Conservation (phyloP, 2,329 filamentous ascomycete genomes). For the Curvularia lunata region DNA sequence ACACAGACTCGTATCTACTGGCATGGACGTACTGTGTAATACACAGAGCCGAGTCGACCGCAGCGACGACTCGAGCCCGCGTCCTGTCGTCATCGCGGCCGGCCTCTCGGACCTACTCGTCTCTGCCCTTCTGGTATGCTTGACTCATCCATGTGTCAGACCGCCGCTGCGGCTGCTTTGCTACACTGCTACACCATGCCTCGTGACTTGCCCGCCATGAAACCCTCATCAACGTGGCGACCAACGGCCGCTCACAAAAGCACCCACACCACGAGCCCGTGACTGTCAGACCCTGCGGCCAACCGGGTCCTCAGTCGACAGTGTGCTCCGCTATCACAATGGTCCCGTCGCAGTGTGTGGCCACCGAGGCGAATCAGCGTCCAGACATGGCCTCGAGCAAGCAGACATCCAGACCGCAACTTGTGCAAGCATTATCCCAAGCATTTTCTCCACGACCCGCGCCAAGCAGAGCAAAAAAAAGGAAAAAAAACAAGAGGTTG, state of each 20-base stretch:
- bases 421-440: constrained; percentile 34
- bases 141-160: constrained; percentile 22
- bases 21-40: no score
- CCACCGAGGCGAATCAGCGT: constrained; percentile 40
- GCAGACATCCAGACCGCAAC: constrained; percentile 32
- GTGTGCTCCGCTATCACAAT: constrained; percentile 35
- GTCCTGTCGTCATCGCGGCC: constrained; percentile 20
- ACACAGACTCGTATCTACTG: no score
- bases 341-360: constrained; percentile 28
- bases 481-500: constrained; percentile 3
- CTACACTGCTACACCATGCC: constrained; percentile 17
- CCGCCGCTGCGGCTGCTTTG: constrained; percentile 31
- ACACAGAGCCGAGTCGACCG: constrained; percentile 1
- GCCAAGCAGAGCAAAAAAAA: constrained; percentile 27
- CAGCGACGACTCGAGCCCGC: constrained; percentile 6
- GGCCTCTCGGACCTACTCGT: constrained; percentile 15
- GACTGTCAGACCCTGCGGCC: constrained; percentile 42
- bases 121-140: no score
- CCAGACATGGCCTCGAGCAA: constrained; percentile 29
- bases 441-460: constrained; percentile 23
- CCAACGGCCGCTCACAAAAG: constrained; percentile 36
- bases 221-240: constrained; percentile 33
- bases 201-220: constrained; percentile 21
- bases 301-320: constrained; percentile 23
- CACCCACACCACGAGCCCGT: constrained; percentile 43